phyloP scores from a whole-genome alignment of 345 rosid species.

The Acer negundo region DNA sequence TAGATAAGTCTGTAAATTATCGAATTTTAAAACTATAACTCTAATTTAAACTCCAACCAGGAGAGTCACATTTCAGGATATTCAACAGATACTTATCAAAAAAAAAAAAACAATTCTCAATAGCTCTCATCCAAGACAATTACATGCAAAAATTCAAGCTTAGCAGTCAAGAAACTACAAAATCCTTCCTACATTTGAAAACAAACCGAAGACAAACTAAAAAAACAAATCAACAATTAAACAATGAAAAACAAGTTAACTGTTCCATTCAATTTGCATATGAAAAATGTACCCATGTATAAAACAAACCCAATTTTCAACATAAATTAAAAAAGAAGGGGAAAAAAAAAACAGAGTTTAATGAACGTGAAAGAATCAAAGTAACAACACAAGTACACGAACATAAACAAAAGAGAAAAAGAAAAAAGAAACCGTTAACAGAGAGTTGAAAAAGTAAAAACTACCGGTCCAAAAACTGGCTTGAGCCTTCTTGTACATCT shows the following conservation, averaged over 20 bases:
- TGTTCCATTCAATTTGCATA: neutral
- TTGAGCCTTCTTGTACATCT: constrained; percentile 95
- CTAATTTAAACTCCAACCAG: neutral
- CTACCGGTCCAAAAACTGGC: constrained; percentile 96
- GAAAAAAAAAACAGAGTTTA: neutral
- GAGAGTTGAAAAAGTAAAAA: neutral
- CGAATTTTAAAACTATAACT: neutral
- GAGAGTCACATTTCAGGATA: neutral
- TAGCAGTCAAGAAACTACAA: neutral
- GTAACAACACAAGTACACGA: neutral
- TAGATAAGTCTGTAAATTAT: neutral
- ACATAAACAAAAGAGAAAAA: neutral
- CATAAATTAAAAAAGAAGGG: no score
- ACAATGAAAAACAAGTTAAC: neutral
- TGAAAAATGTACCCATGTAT: neutral
- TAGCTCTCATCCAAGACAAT: neutral
- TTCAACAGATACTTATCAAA: neutral
- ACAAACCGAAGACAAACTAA: neutral
- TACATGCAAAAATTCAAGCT: neutral
- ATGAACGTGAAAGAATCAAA: neutral
- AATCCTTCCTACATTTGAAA: neutral
- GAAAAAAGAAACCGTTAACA: neutral
- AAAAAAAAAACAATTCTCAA: neutral
- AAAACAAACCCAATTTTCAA: neutral
- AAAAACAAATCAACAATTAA: neutral